Base-by-base conservation (phyloP, 2,329 filamentous ascomycete genomes). In the Dactylellina parvicollis region DNA sequence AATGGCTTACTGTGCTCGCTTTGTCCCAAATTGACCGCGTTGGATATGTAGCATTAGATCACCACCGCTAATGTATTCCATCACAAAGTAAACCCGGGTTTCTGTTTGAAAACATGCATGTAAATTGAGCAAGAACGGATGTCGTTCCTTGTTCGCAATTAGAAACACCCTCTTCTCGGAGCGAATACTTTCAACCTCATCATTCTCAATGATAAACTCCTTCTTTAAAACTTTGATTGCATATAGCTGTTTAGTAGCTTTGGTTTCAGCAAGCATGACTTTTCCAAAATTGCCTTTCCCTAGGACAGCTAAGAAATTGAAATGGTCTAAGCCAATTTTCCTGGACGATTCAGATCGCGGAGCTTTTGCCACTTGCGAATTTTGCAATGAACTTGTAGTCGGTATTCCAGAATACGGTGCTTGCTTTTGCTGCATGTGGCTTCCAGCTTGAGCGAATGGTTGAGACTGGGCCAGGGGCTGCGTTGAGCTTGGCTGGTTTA, bases 231-330 rank as follows among this genome's bases (percentile, higher is more conserved):
- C 95, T 83, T 99, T 99, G 82, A 99, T 99, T 66, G 95, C 95
- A 80, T 98, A 99, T 5, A 99, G 85, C 81, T 94, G 91, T 81
- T 93, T 92, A 8, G 91, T 89, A 62, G 88, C 89, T 85, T 99
- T 99, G 1, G 95, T 96, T 83, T 99, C 96, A 1, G 95, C 95
- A 81, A 99, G 84, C 95, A 99, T 99, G 82, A 99, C 95, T 83
- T 99, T 99, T 81, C 95, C 95, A 80, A 99, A 99, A 83, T 99
- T 99, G 83, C 95, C 95, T 83, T 99, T 99, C 80, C 95, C 95
- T 76, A 99, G 87, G 60, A 99, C 95, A 76, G 96, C 94, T 76
- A 99, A 86, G 86, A 99, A 99, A 81, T 99, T 99, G 86, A 99
- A 99, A 82, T 99, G 93, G 80, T 99, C 96, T 47, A 99, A 84